phyloP scores from a whole-genome alignment of 495 filamentous ascomycete genomes.

The Halenospora varia region DNA sequence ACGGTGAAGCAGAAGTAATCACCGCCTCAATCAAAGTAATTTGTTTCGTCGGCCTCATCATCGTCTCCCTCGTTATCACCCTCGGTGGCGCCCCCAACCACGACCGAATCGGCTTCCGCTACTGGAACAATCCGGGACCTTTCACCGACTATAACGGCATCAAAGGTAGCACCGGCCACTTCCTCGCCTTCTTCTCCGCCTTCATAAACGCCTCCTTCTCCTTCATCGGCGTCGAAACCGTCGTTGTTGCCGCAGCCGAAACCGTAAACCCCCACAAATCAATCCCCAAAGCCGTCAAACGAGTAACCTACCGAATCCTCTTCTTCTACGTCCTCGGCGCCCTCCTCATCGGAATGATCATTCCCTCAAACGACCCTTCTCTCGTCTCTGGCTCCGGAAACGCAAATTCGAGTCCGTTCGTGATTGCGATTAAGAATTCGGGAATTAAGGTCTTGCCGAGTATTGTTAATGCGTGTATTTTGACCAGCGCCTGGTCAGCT shows the following conservation, averaged over 20 bases:
- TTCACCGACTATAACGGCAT: conserved; percentile 53
- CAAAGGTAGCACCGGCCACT: conserved; percentile 47
- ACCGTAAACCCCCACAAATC: conserved; percentile 62
- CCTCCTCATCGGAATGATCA: conserved; percentile 29
- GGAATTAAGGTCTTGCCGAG: conserved; percentile 56
- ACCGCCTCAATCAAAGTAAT: conserved; percentile 56
- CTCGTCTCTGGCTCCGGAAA: conserved; percentile 38
- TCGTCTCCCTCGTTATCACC: conserved; percentile 46
- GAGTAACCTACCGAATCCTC: conserved; percentile 64
- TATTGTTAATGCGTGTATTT: conserved; percentile 61
- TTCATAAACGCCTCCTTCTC: conserved; percentile 43
- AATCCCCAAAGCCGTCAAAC: conserved; percentile 61
- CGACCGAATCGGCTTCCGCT: conserved; percentile 50
- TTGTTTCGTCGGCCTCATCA: conserved; percentile 47
- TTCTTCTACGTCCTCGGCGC: conserved; percentile 21
- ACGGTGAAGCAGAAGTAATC: conserved; percentile 52
- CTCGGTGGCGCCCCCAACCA: conserved; percentile 54
- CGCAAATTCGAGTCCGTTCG: conserved; percentile 58
- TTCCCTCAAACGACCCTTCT: conserved; percentile 50
- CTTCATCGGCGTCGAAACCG: conserved; percentile 75
- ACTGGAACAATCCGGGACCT: conserved; percentile 67
- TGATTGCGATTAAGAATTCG: conserved; percentile 59
- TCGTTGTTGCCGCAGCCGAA: conserved; percentile 69
- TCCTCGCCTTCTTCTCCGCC: conserved; percentile 21
- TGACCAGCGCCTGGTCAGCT: conserved; percentile 66